A percentile compares a stretch with the other conserved stretches of the same genome.
Conservation (phyloP, 352 stramenopile species). For the Globisporangium nagaii region DNA sequence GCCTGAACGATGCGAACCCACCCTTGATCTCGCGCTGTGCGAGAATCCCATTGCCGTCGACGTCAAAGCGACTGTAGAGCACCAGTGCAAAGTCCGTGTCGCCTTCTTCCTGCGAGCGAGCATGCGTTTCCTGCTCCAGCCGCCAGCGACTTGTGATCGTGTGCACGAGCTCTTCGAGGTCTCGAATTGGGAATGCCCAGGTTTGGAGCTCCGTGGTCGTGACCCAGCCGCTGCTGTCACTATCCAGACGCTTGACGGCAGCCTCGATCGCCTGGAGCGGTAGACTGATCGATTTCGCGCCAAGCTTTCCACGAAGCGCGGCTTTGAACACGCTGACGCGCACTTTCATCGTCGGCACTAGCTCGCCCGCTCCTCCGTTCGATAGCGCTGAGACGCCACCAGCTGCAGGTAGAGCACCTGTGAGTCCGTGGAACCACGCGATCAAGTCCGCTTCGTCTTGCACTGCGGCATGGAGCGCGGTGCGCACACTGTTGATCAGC, state of each 20-base stretch:
- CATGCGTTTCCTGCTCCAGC: constrained; percentile 6
- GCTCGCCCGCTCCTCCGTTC: background rate
- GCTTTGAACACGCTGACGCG: constrained; percentile 54
- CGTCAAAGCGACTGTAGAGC: constrained; percentile 51
- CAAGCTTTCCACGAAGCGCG: constrained; percentile 22
- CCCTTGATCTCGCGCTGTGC: constrained; percentile 44
- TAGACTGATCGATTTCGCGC: constrained; percentile 9
- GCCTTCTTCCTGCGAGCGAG: background rate
- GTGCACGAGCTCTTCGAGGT: constrained; percentile 53
- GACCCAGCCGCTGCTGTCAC: constrained; percentile 60
- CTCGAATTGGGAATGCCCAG: constrained; percentile 52
- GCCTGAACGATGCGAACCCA: constrained; percentile 35
- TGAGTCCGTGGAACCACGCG: constrained; percentile 42
- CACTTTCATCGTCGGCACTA: constrained; percentile 29
- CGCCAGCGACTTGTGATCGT: constrained; percentile 32
- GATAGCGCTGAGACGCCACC: background rate
- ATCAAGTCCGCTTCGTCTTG: constrained; percentile 20
- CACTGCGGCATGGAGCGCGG: constrained; percentile 5
- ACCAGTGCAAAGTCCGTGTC: constrained; percentile 14
- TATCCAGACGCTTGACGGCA: constrained; percentile 40
- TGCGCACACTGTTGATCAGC: constrained; percentile 21
- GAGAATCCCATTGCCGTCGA: constrained; percentile 52
- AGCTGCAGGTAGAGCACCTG: constrained; percentile 21
- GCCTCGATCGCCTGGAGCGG: constrained; percentile 25
- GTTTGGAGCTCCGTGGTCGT: constrained; percentile 42